phyloP scores from a whole-genome alignment of 2,329 filamentous ascomycete species.

The Talaromyces albobiverticillius region DNA sequence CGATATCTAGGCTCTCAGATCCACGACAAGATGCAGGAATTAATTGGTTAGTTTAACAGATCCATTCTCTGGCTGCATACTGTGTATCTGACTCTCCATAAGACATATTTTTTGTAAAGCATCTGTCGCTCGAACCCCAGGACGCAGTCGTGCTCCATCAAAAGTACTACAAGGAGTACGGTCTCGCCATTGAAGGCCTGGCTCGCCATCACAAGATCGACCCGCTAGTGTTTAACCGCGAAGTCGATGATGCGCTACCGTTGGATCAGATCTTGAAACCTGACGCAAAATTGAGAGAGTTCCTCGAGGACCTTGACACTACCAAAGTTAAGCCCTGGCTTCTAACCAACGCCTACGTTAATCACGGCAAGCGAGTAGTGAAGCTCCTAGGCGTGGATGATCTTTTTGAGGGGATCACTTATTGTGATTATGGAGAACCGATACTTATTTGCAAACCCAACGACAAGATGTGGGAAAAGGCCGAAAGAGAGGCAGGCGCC shows the following conservation, averaged over 20 bases:
- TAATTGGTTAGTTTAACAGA: constrained; percentile 59
- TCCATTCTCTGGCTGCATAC: constrained; percentile 28
- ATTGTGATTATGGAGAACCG: constrained; percentile 76
- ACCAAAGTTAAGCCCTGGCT: constrained; percentile 87
- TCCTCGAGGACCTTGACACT: constrained; percentile 79
- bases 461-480: constrained; percentile 78
- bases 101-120: constrained; percentile 62
- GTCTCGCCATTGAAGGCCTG: constrained; percentile 93
- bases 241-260: constrained; percentile 92
- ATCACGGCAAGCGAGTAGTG: constrained; percentile 78
- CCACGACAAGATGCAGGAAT: constrained; percentile 79
- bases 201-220: constrained; percentile 94
- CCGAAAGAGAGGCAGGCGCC: constrained; percentile 78
- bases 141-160: constrained; percentile 84
- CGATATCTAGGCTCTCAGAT: constrained; percentile 65
- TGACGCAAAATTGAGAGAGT: constrained; percentile 66
- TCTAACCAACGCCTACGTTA: constrained; percentile 94
- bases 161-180: constrained; percentile 94
- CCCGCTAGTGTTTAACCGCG: constrained; percentile 86
- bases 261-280: constrained; percentile 81
- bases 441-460: constrained; percentile 86
- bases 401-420: constrained; percentile 91
- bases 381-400: constrained; percentile 78
- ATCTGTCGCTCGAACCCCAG: constrained; percentile 69
- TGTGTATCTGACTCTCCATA: constrained; percentile 35